Conservation (phyloP, 2,329 filamentous ascomycete genomes). For the Trichoderma afroharzianum region DNA sequence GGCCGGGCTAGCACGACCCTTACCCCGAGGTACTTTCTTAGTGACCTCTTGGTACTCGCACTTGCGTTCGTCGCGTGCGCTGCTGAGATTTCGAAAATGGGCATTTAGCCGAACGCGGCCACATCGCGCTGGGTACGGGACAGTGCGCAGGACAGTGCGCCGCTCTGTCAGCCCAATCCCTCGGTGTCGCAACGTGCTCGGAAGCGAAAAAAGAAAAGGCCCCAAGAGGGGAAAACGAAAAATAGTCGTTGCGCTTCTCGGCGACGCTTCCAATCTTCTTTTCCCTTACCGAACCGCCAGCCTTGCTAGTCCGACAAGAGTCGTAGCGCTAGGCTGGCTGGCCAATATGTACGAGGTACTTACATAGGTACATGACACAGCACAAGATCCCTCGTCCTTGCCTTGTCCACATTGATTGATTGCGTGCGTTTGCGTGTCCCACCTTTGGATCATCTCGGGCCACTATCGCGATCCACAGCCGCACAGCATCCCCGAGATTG, state of each 20-base stretch:
- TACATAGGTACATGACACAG: too few relatives aligned
- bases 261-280: not conserved
- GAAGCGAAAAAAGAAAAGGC: not conserved
- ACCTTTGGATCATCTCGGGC: not conserved
- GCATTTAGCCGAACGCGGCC: slow-evolving; percentile 7
- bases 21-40: slow-evolving; percentile 4
- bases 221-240: not conserved
- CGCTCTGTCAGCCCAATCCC: not conserved
- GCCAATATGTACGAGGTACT: not conserved
- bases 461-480: slow-evolving; percentile 15
- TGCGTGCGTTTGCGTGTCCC: not conserved
- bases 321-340: not conserved
- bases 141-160: not conserved
- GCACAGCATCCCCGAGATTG: slow-evolving; percentile 9
- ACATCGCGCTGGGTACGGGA: not conserved
- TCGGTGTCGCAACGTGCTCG: not conserved
- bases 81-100: slow-evolving; percentile 2
- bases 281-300: not conserved
- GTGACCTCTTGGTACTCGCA: not conserved
- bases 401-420: not conserved
- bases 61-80: slow-evolving; percentile 2
- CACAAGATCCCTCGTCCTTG: not conserved
- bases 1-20: not conserved
- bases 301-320: not conserved
- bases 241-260: not conserved